These are phyloP conservation scores for Filobasidium wieringae DNA, from an alignment of 768 basidiomycete species.

Conservation along the genomic window DNA sequence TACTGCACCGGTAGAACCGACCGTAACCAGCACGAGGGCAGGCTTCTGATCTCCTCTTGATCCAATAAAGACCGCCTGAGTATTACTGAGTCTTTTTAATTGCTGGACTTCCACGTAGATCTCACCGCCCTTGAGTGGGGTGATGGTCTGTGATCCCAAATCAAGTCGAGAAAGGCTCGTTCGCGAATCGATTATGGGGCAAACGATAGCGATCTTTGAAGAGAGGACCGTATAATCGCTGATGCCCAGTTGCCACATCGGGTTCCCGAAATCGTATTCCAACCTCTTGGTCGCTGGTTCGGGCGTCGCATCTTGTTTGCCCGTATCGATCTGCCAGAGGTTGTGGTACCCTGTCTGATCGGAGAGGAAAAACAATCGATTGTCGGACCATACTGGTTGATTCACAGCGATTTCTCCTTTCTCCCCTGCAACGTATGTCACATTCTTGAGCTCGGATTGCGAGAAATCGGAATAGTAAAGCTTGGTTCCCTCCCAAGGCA, in stretches of 20 bases:
- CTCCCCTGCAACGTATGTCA: slow-evolving; percentile 47
- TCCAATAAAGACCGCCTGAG: slow-evolving; percentile 22
- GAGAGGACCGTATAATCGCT: slow-evolving; percentile 43
- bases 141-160: slow-evolving; percentile 22
- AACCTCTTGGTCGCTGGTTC: slow-evolving; percentile 35
- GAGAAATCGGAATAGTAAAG: slow-evolving; percentile 44
- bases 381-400: slow-evolving; percentile 54
- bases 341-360: slow-evolving; percentile 60
- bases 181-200: slow-evolving; percentile 43
- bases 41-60: slow-evolving; percentile 14
- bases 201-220: slow-evolving; percentile 25
- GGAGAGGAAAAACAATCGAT: slow-evolving; percentile 52
- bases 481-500: slow-evolving; percentile 60
- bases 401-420: slow-evolving; percentile 46
- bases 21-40: slow-evolving; percentile 15
- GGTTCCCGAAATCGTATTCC: slow-evolving; percentile 49
- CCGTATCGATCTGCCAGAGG: slow-evolving; percentile 47
- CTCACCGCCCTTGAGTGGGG: slow-evolving; percentile 9
- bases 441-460: slow-evolving; percentile 39
- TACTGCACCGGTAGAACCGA: neutral
- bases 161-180: slow-evolving; percentile 43
- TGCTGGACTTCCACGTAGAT: slow-evolving; percentile 15
- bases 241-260: slow-evolving; percentile 49
- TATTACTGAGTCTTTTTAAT: slow-evolving; percentile 11
- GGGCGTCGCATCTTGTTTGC: slow-evolving; percentile 6